Evolutionary conservation across 2,329 filamentous ascomycete genomes (phyloP), one percentile per base, ranked within the genome.

Genomic region (Aureobasidium sp.): DNA sequence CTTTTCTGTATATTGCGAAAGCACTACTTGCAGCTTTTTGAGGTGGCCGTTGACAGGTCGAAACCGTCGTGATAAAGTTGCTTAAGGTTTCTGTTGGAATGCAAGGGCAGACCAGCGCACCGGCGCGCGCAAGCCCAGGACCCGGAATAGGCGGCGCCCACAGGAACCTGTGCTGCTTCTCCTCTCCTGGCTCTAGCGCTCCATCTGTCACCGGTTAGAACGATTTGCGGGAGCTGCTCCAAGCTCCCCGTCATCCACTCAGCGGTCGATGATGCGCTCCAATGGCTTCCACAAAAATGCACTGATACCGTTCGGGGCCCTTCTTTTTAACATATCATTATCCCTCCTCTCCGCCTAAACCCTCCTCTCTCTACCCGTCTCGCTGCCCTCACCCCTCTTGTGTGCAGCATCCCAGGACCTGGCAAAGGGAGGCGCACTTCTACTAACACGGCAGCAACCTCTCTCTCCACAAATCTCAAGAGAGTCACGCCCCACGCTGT

Each of bases 221-320:
- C 60, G 60, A 62, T 62, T 52, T 62, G 59, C 48, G 59, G 46
- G 55, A 51, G 57, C 57, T 61, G 60, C 60, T 62, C 50, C 60
- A 62, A 62, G 60, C 60, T 62, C 51, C 55, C 51, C 43, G 41
- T 62, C 60, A 62, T 56, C 50, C 60, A 62, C 60, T 62, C 41
- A 62, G 60, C 60, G 51, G 60, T 26, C 60, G 60, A 62, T 62
- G 60, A 62, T 62, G 60, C 60, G 60, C 60, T 62, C 43, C 60
- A 62, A 62, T 61, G 59, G 59, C 59, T 52, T 52, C 59, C 55
- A 59, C 55, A 34, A 61, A 34, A 53, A 61, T 62, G 60, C 60
- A 62, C 43, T 56, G 60, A 56, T 62, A 62, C 60, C 51, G 60
- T 62, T 62, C 60, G 37, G 60, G 56, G 48, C 60, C 43, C 50